Conservation (phyloP, 1,139 yeast genomes). For the Magnusiomyces fungicola region DNA sequence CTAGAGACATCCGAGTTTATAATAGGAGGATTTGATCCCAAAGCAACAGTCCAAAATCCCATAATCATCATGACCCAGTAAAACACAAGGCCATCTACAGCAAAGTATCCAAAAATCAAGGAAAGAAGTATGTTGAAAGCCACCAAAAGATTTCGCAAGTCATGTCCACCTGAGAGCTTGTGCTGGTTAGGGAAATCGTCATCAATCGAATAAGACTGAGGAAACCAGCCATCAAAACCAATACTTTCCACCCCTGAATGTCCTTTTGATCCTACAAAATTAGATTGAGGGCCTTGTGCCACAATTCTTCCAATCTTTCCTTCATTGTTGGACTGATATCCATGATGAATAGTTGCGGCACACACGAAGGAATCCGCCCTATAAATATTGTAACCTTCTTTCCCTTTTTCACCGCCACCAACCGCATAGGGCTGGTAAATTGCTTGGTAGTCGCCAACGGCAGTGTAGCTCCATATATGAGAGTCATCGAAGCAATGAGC, state of each 20-base stretch:
- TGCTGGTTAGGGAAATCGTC: constrained; percentile 26
- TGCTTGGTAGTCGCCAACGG: constrained; percentile 62
- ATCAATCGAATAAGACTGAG: constrained; percentile 59
- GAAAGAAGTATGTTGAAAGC: constrained; percentile 48
- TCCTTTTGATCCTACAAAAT: constrained; percentile 38
- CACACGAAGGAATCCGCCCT: constrained; percentile 88
- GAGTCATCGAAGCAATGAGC: constrained; percentile 78
- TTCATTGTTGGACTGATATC: constrained; percentile 56
- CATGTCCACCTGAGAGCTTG: constrained; percentile 47
- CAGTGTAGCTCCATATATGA: constrained; percentile 67
- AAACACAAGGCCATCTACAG: constrained; percentile 46
- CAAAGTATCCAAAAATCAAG: constrained; percentile 51
- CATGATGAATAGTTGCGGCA: constrained; percentile 86
- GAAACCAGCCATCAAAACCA: constrained; percentile 63
- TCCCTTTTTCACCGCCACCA: constrained; percentile 46
- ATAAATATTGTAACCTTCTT: constrained; percentile 39
- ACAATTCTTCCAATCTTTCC: constrained; percentile 79
- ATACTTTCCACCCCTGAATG: constrained; percentile 47
- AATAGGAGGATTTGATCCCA: constrained; percentile 80
- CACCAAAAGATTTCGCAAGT: constrained; percentile 56
- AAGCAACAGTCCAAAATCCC: constrained; percentile 82
- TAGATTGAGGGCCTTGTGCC: constrained; percentile 47
- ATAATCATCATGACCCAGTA: constrained; percentile 56
- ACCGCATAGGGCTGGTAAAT: constrained; percentile 68
- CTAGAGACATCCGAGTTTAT: constrained; percentile 40